Conservation (phyloP, 2,329 filamentous ascomycete genomes). For the Pyricularia grisea region DNA sequence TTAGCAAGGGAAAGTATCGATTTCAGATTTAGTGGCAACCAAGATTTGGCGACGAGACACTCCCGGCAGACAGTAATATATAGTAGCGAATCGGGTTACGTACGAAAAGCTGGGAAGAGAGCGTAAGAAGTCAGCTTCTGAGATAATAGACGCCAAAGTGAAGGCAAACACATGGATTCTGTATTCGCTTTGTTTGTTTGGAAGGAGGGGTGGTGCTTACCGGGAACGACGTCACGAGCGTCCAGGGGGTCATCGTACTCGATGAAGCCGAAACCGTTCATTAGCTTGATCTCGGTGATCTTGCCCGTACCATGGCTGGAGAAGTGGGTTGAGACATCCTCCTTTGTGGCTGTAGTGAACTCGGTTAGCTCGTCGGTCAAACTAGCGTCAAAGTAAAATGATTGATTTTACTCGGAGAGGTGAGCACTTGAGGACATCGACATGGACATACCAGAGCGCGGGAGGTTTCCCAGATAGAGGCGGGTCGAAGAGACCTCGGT, state of each 20-base stretch:
- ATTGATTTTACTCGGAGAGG: not conserved
- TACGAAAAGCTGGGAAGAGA: constrained; percentile 11
- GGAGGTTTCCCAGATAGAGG: constrained; percentile 96
- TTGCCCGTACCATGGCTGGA: constrained; percentile 91
- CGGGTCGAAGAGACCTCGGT: constrained; percentile 88
- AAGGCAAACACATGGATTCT: constrained; percentile 10
- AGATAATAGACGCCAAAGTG: constrained; percentile 10
- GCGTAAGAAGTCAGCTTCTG: constrained; percentile 11
- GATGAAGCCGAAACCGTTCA: constrained; percentile 99
- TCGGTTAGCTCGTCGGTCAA: not conserved
- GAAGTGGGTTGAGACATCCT: constrained; percentile 94
- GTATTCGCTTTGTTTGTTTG: constrained; percentile 2
- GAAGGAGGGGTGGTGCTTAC: constrained; percentile 42
- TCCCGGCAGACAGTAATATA: not conserved
- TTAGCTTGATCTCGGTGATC: constrained; percentile 98
- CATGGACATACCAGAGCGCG: constrained; percentile 70
- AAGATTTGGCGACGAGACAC: not conserved
- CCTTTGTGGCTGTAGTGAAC: constrained; percentile 64
- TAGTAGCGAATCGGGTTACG: not conserved
- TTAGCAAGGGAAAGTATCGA: not conserved
- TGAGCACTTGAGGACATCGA: not conserved
- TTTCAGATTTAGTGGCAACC: not conserved
- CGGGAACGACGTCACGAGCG: constrained; percentile 94
- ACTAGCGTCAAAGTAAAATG: not conserved
- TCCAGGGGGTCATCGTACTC: constrained; percentile 99